Base-by-base conservation (phyloP, 352 stramenopile species). In the Phytophthora citrophthora region DNA sequence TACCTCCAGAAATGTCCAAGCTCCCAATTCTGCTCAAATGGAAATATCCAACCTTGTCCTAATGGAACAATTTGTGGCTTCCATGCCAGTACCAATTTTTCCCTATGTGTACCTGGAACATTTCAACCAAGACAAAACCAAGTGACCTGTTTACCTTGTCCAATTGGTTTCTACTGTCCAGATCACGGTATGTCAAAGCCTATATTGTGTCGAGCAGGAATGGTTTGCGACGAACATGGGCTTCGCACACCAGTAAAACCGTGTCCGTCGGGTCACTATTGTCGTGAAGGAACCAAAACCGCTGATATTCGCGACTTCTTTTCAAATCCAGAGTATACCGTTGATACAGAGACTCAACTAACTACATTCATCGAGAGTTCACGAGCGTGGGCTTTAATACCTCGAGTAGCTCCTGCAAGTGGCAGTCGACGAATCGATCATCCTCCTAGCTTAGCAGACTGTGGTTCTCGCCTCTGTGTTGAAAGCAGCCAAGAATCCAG, bases 81-180 rank as follows among this genome's bases (percentile, higher is more conserved):
- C 0, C 52, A 74, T 23, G 61, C 74, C 11, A 49, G 44, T n/a
- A 71, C 83, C 2, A 99, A 99, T 65, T 98, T 99, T 60, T 97
- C 97, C 12, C 64, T 98, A 7, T 99, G 97, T 56, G 34, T 83
- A 2, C 93, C 96, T 1, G 96, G 96, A 4, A 92, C 71, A 5
- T 99, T 99, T 72, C 95, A 99, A 75, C 91, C 97, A 5, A 83
- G 88, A 8, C 70, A 86, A 36, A 86, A 79, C 12, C 82, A 97
- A 66, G 41, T 27, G 0, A 57, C 61, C 15, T 99, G 97, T 58
- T 66, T 99, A 11, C 60, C 51, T 3, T 99, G 97, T 52, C 96
- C 97, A 1, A 74, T 99, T 23, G 97, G 97, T 0, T 99, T 91
- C 66, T 95, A 93, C 36, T 99, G 97, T 49, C 95, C 97, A 0